Evolutionary conservation across 2,329 filamentous ascomycete genomes (phyloP).

Genomic region (Leptographium wingfieldii): DNA sequence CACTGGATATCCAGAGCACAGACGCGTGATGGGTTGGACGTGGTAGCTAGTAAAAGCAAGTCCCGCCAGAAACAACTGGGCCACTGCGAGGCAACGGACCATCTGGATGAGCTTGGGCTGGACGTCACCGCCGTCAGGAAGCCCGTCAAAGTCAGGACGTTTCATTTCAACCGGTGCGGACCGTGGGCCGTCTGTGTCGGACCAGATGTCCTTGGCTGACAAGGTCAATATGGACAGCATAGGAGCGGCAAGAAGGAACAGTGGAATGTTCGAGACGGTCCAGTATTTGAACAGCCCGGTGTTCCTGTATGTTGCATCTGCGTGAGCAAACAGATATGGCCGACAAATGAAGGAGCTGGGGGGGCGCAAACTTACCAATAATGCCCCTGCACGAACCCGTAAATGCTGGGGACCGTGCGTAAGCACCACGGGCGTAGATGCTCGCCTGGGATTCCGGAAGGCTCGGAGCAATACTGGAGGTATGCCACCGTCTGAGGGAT

Average conservation of each 20-base stretch:
- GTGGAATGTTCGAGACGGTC: constrained; percentile 71
- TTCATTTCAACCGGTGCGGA: not conserved
- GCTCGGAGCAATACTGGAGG: constrained; percentile 47
- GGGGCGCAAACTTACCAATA: constrained; percentile 62
- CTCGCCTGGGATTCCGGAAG: constrained; percentile 13
- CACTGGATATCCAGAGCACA: constrained; percentile 76
- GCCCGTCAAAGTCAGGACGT: not conserved
- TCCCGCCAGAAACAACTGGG: constrained; percentile 59
- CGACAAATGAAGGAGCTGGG: not conserved
- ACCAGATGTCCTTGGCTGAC: constrained; percentile 39
- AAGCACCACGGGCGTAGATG: constrained; percentile 60
- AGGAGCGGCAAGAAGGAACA: constrained; percentile 75
- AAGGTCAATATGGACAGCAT: constrained; percentile 55
- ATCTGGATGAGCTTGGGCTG: constrained; percentile 17
- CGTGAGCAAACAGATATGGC: not conserved
- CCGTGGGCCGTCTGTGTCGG: constrained; percentile 5
- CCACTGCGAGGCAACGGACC: constrained; percentile 49
- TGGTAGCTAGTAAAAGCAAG: constrained; percentile 73
- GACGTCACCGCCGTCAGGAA: not conserved
- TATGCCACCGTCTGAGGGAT: constrained; percentile 69
- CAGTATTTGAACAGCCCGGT: constrained; percentile 83
- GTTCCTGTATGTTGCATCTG: constrained; percentile 45
- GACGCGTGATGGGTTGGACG: constrained; percentile 82
- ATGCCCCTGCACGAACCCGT: constrained; percentile 72
- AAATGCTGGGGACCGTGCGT: constrained; percentile 68